Evolutionary conservation across 305 asterid genomes (phyloP).

Genomic region (Rubia peregrina): DNA sequence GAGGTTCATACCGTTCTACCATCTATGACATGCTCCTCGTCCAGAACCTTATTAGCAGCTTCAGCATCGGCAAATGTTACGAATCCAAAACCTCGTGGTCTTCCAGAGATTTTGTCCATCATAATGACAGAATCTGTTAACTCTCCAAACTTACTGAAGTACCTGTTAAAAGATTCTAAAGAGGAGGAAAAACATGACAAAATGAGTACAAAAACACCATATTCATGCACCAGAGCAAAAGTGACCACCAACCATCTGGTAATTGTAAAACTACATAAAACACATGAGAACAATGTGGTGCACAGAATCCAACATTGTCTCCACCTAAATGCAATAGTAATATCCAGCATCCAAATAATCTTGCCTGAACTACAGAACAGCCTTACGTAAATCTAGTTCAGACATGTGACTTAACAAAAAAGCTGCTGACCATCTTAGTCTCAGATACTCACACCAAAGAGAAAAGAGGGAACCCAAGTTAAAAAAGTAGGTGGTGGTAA

Average conservation of each 20-base stretch:
- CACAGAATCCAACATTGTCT: not conserved
- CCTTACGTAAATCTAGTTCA: not conserved
- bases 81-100: constrained; percentile 89
- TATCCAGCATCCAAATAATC: not conserved
- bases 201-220: not conserved
- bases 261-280: not conserved
- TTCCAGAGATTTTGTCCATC: constrained; percentile 73
- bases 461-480: not conserved
- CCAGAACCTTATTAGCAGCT: constrained; percentile 70
- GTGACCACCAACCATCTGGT: not conserved
- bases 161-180: constrained; percentile 74
- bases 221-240: not conserved
- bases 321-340: not conserved
- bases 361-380: not conserved
- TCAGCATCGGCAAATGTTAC: constrained; percentile 70
- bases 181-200: constrained; percentile 10
- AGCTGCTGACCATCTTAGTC: not conserved
- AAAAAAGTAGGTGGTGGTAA: not conserved
- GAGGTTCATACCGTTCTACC: constrained; percentile 57
- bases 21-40: constrained; percentile 73
- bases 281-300: not conserved
- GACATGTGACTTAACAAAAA: not conserved
- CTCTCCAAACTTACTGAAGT: constrained; percentile 79
- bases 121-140: constrained; percentile 77
- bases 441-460: not conserved